Evolutionary conservation across 768 basidiomycete genomes (phyloP).

Genomic region (Trametes cinnabarina): DNA sequence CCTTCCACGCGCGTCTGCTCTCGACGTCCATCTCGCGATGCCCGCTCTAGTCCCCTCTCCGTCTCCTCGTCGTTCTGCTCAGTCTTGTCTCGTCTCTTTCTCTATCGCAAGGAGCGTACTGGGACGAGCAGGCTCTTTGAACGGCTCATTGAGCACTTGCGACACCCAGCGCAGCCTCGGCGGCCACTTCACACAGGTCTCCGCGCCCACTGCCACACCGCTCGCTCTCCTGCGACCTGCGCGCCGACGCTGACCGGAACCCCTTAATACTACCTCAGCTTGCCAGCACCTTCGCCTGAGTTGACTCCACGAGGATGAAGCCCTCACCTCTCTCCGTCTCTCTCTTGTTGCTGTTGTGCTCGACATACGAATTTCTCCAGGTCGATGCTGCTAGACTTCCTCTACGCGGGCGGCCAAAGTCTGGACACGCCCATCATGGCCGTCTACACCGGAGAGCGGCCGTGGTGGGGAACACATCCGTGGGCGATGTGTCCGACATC

Average conservation of each 20-base stretch:
- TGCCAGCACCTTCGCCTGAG: not conserved
- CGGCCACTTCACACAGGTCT: not conserved
- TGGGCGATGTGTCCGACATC: conserved; percentile 34
- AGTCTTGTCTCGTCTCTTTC: not conserved
- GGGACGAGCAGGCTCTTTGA: no score
- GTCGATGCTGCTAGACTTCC: conserved; percentile 19
- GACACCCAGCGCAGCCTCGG: conserved; percentile 4
- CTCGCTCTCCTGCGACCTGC: not conserved
- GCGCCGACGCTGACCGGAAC: not conserved
- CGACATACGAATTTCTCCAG: conserved; percentile 14
- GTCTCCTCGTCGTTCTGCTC: not conserved
- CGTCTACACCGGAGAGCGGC: conserved; percentile 27
- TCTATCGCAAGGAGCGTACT: not conserved
- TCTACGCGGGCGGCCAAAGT: conserved; percentile 11
- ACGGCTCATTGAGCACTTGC: no score
- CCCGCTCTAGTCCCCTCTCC: not conserved
- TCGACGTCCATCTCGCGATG: not conserved
- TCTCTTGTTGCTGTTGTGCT: conserved; percentile 13
- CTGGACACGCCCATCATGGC: not conserved
- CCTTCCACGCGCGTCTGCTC: not conserved
- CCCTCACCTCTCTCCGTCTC: conserved; percentile 12
- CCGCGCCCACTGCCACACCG: conserved; percentile 9
- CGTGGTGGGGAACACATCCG: conserved; percentile 27
- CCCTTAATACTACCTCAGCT: not conserved
- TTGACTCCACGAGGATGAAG: conserved; percentile 13